A percentile compares a stretch with the other conserved stretches of the same genome.
Evolutionary conservation across 352 stramenopile species (phyloP).

Genomic region (Phytophthora melonis): DNA sequence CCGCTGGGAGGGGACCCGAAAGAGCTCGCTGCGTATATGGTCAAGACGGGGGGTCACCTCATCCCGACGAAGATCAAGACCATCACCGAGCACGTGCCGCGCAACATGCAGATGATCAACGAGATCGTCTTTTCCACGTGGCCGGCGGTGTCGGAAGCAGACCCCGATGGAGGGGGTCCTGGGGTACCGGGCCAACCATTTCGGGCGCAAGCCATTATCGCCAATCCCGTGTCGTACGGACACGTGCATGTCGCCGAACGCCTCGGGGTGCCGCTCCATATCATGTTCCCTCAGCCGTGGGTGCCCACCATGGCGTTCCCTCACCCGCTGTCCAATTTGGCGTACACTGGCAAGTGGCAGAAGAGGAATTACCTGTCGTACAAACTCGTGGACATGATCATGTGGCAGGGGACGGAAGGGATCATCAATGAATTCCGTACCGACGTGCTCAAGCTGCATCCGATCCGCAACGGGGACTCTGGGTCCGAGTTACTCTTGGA

Average conservation of each 20-base stretch:
- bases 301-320: conserved; percentile 86
- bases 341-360: conserved; percentile 67
- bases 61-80: conserved; percentile 7
- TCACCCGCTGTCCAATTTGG: conserved; percentile 86
- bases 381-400: conserved; percentile 58
- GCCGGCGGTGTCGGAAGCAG: conserved; percentile 76
- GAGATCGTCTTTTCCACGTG: conserved; percentile 49
- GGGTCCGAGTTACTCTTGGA: conserved; percentile 50
- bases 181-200: conserved; percentile 65
- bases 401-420: conserved; percentile 60
- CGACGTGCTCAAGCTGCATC: conserved; percentile 56
- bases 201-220: conserved; percentile 93
- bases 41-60: conserved; percentile 7
- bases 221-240: conserved; percentile 92
- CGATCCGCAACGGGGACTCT: conserved; percentile 48
- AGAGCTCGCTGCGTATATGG: conserved; percentile 73
- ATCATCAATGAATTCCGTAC: conserved; percentile 71
- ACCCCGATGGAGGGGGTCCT: conserved; percentile 67
- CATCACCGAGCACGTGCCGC: conserved; percentile 3
- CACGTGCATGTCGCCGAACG: conserved; percentile 94
- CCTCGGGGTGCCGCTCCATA: conserved; percentile 93
- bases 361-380: conserved; percentile 63
- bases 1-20: conserved; percentile 70
- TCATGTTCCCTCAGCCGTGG: conserved; percentile 94
- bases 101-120: conserved; percentile 12